Evolutionary conservation across 2,329 filamentous ascomycete species (phyloP).

Genomic region (Plectosphaerella plurivora): DNA sequence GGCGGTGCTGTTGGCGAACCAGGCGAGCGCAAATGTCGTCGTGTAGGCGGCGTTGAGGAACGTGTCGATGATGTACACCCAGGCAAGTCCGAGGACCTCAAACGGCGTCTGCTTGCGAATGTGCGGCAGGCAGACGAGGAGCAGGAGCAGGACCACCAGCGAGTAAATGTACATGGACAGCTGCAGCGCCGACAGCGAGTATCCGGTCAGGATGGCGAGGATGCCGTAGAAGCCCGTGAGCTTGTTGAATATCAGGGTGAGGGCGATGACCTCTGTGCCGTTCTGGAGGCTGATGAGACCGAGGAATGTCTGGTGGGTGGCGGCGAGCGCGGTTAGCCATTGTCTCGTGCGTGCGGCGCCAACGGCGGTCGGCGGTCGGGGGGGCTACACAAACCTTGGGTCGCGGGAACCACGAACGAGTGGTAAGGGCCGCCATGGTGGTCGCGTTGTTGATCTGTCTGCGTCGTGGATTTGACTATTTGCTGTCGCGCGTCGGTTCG

Average conservation of each 20-base stretch:
- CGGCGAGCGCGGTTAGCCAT: neutral
- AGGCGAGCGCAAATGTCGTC: constrained; percentile 72
- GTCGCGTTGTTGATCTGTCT: neutral
- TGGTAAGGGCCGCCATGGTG: constrained; percentile 5
- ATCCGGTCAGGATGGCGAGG: constrained; percentile 83
- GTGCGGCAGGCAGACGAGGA: constrained; percentile 70
- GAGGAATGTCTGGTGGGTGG: constrained; percentile 66
- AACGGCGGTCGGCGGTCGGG: neutral
- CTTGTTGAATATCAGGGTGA: constrained; percentile 86
- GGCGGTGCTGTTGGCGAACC: constrained; percentile 68
- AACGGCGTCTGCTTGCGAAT: constrained; percentile 76
- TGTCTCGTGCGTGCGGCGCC: neutral
- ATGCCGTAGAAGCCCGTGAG: constrained; percentile 86
- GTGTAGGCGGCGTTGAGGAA: constrained; percentile 80
- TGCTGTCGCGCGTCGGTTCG: too few relatives aligned
- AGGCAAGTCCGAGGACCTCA: constrained; percentile 75
- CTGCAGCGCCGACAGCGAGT: constrained; percentile 75
- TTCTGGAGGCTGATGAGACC: constrained; percentile 83
- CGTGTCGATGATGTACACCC: constrained; percentile 80
- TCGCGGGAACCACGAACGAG: constrained; percentile 20
- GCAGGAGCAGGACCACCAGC: constrained; percentile 62
- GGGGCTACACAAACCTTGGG: constrained; percentile 16
- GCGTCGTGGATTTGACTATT: neutral
- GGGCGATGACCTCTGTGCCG: constrained; percentile 77
- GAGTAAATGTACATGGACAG: constrained; percentile 92